Base-by-base conservation (phyloP, 139 green algal species). In the Coelastrella sp. region DNA sequence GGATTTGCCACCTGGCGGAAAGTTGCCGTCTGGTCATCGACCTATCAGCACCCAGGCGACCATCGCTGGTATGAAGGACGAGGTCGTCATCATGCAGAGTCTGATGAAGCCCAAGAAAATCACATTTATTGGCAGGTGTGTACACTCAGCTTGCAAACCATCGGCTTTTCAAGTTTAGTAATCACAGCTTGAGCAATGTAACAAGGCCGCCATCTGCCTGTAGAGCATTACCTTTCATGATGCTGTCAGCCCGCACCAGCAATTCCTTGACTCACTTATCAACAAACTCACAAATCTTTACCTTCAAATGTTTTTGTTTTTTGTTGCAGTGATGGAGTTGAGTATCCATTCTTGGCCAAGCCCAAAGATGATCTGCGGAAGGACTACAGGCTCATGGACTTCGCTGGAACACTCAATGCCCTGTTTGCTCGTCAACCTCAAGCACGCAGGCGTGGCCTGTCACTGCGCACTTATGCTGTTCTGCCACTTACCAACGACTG, bases 301-400 rank as follows among this genome's bases (percentile, higher is more conserved):
- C n/a, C n/a, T n/a, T n/a, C n/a, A n/a, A n/a, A n/a, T n/a, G n/a
- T n/a, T n/a, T n/a, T n/a, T 32, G 40, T 62, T 40, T 5, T 60
- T 13, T 60, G 95, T 8, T 92, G 94, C 79, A 94, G 84, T 37
- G 96, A 99, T 87, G 96, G 96, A 19, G 17, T 57, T 11, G 68
- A 92, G 17, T 98, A 99, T 89, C 84, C 88, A 48, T 99, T 99
- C 91, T 89, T 99, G 59, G 97, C 94, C 80, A 99, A 99, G 90
- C 97, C 97, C 25, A 98, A 99, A 86, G 97, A 99, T 83, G 97
- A 99, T 90, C 93, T 99, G 79, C 92, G 97, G 64, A 99, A 99
- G 90, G 97, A 99, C 89, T 93, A 94, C 83, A 91, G 97, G 30
- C 95, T 99, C 89, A 99, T 99, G 97, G 97, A 99, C 89, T 93